Conservation (phyloP, 2,329 filamentous ascomycete species). For the Samsoniella hepiali region DNA sequence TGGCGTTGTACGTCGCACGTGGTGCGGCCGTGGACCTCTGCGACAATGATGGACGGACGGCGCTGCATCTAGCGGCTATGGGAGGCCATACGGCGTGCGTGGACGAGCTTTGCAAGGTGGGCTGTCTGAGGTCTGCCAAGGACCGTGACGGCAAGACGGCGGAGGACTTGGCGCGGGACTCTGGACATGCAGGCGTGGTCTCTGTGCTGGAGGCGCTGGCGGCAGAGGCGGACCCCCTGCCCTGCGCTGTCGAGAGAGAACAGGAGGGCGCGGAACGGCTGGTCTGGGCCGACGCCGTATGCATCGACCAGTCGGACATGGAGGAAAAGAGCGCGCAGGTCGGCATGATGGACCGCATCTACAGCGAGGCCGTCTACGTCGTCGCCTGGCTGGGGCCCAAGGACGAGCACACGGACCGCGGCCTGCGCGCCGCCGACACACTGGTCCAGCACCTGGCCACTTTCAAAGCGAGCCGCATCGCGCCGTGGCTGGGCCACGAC, state of each 20-base stretch:
- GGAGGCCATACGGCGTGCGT: no score
- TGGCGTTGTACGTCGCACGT: no score
- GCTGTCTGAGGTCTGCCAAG: no score
- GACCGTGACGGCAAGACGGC: no score
- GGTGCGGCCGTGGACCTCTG: no score
- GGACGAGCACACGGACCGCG: constrained; percentile 21
- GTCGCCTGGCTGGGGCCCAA: constrained; percentile 29
- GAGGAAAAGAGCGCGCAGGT: constrained; percentile 29
- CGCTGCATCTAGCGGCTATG: no score
- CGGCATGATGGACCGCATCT: constrained; percentile 30
- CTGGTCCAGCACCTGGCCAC: constrained; percentile 19
- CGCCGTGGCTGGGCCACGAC: constrained; percentile 24
- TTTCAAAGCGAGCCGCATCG: constrained; percentile 23
- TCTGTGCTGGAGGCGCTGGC: no score
- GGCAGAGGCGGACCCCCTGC: neutral
- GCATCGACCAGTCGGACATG: constrained; percentile 29
- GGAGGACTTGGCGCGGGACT: no score
- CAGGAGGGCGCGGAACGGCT: constrained; percentile 14
- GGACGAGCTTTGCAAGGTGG: no score
- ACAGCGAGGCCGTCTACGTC: constrained; percentile 25
- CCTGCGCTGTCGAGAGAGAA: neutral
- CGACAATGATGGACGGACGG: no score
- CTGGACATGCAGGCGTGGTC: no score
- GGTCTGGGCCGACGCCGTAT: constrained; percentile 32
- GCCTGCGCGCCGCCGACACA: constrained; percentile 20